Conservation (phyloP, 306 rosid genomes). For the Potentilla sterilis region DNA sequence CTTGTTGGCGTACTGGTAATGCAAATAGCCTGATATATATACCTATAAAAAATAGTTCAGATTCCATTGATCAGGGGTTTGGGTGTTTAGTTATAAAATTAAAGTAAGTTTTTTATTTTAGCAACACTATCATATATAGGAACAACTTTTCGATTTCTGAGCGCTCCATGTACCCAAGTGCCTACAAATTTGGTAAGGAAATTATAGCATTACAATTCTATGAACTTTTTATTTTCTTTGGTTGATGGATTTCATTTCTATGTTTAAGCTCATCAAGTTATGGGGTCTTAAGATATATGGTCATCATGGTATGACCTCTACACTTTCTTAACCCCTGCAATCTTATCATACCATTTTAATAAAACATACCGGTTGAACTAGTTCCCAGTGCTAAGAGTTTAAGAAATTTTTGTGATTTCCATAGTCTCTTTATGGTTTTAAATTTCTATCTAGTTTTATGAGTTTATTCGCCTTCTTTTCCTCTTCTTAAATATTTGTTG, state of each 20-base stretch:
- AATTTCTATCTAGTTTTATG: background rate
- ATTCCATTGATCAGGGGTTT: too few relatives aligned
- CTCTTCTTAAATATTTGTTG: background rate
- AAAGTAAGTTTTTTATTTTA: too few relatives aligned
- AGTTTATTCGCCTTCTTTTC: background rate
- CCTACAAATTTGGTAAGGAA: constrained; percentile 82
- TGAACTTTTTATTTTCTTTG: background rate
- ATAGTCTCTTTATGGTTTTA: background rate
- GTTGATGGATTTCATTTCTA: background rate
- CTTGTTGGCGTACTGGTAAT: too few relatives aligned
- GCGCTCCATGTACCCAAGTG: constrained; percentile 91
- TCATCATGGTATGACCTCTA: constrained; percentile 13
- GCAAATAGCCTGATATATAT: too few relatives aligned
- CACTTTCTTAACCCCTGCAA: constrained; percentile 3
- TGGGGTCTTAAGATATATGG: constrained; percentile 2
- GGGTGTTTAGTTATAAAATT: too few relatives aligned
- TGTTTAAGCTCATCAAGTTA: constrained; percentile 10
- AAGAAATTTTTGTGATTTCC: constrained; percentile 17
- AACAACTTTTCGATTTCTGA: constrained; percentile 85
- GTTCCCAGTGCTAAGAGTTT: background rate
- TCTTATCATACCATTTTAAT: background rate
- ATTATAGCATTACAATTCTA: constrained; percentile 14
- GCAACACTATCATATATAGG: constrained; percentile 67
- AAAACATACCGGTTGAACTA: constrained; percentile 24
- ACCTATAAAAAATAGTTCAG: too few relatives aligned